Conservation (phyloP, 768 basidiomycete species). For the Cyclocybe cylindracea region DNA sequence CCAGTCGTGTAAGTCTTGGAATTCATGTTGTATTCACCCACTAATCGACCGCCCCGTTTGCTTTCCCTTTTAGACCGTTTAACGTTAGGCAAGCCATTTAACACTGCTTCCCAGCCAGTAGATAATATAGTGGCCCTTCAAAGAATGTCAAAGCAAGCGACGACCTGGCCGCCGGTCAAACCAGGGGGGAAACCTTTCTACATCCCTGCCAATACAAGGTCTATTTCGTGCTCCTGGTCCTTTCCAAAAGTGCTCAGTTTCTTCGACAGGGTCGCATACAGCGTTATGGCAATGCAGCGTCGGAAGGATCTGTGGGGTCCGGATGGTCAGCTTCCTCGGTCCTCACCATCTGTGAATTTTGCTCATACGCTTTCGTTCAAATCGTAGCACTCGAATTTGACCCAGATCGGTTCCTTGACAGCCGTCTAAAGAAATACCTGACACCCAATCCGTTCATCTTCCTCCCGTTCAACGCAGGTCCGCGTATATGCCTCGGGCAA, state of each 20-base stretch:
- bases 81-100: no score
- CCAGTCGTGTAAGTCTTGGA: slow-evolving; percentile 12
- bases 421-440: slow-evolving; percentile 52
- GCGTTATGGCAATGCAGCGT: slow-evolving; percentile 58
- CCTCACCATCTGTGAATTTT: not conserved
- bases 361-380: not conserved
- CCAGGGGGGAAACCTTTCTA: slow-evolving; percentile 16
- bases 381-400: slow-evolving; percentile 55
- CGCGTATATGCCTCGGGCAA: slow-evolving; percentile 49
- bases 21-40: slow-evolving; percentile 25
- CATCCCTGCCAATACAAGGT: slow-evolving; percentile 19
- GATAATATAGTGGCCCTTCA: no score
- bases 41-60: slow-evolving; percentile 14
- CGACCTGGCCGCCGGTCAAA: not conserved
- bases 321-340: slow-evolving; percentile 41
- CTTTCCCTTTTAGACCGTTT: not conserved
- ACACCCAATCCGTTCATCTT: slow-evolving; percentile 57
- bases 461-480: slow-evolving; percentile 51
- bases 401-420: slow-evolving; percentile 66
- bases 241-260: not conserved
- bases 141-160: not conserved
- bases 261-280: slow-evolving; percentile 31
- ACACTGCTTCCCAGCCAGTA: no score
- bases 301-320: slow-evolving; percentile 66
- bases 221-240: not conserved